Conservation (phyloP, 129 eudicot genomes). For the Pulicaria dysenterica region DNA sequence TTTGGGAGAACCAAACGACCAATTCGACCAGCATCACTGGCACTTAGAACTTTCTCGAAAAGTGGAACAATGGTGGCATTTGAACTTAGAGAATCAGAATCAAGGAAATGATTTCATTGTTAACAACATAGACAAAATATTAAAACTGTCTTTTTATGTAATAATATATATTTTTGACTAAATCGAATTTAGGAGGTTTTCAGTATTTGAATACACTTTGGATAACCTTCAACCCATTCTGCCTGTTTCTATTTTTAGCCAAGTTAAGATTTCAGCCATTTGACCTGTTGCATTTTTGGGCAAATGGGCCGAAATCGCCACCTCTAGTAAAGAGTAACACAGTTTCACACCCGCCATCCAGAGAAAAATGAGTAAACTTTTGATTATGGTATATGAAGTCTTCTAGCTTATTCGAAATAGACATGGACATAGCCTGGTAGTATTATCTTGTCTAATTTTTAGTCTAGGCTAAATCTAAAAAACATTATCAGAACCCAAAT, state of each 20-base stretch:
- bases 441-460: neutral
- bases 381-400: neutral
- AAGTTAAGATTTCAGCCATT: neutral
- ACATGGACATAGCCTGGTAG: neutral
- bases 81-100: constrained; percentile 57
- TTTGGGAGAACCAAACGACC: constrained; percentile 99
- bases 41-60: constrained; percentile 91
- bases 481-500: neutral
- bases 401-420: neutral
- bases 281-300: neutral
- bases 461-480: neutral
- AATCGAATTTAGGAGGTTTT: neutral
- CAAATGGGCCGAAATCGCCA: neutral
- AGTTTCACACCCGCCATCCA: constrained; percentile 5
- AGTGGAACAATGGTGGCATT: constrained; percentile 89
- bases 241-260: neutral
- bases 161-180: neutral
- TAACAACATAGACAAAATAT: neutral
- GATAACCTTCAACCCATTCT: neutral
- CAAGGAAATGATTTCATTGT: constrained; percentile 47
- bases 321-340: neutral
- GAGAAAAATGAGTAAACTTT: neutral
- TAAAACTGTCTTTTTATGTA: neutral
- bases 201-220: neutral
- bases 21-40: constrained; percentile 98